Percentiles rank a stretch among this genome's conserved stretches.
phyloP scores from a whole-genome alignment of 192 early-diverging fungal genomes.

The Backusella westeae region DNA sequence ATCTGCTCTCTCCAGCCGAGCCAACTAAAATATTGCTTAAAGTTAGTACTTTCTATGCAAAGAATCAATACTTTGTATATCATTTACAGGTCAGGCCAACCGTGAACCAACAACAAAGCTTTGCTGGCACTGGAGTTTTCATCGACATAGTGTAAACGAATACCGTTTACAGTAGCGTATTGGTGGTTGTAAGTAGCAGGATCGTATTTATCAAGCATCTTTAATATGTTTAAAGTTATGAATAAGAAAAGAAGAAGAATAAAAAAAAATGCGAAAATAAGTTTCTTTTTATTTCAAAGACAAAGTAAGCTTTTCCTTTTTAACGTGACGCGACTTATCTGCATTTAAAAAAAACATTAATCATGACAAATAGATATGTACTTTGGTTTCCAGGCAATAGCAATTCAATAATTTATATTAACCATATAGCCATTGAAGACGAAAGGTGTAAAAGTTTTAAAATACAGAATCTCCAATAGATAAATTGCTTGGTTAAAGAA shows the following conservation, averaged over 20 bases:
- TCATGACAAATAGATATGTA: not conserved
- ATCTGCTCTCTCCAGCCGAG: slow-evolving; percentile 45
- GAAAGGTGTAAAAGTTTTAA: not conserved
- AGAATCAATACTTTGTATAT: not conserved
- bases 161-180: slow-evolving; percentile 29
- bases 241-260: slow-evolving; percentile 8
- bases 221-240: not conserved
- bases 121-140: slow-evolving; percentile 24
- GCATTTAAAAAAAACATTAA: not conserved
- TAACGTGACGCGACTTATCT: not conserved
- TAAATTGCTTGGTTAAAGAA: not conserved
- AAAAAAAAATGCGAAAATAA: not conserved
- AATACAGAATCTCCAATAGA: not conserved
- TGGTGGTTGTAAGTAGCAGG: slow-evolving; percentile 27
- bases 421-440: not conserved
- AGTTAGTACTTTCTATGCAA: not conserved
- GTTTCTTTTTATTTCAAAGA: not conserved
- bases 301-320: not conserved
- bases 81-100: slow-evolving; percentile 39
- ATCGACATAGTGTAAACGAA: slow-evolving; percentile 38
- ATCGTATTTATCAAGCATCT: slow-evolving; percentile 27
- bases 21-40: slow-evolving; percentile 8
- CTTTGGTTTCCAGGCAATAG: not conserved
- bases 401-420: not conserved
- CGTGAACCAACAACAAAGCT: slow-evolving; percentile 32